These are phyloP conservation scores for Vigna hirtella DNA, from an alignment of 306 rosid genomes.

Conservation along the genomic window DNA sequence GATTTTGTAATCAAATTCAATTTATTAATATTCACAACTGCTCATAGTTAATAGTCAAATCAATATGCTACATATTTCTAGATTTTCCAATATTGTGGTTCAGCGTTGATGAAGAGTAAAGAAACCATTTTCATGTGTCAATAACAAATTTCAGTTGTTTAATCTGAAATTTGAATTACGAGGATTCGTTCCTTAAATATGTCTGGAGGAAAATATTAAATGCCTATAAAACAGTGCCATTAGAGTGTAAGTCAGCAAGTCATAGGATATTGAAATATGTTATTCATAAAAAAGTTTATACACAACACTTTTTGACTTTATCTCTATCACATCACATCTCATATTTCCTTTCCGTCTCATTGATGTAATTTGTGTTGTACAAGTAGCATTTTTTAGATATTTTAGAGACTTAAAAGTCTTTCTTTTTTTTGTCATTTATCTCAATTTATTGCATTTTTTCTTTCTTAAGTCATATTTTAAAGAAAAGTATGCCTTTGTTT, in stretches of 20 bases:
- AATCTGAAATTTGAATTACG: not conserved
- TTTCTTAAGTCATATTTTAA: not conserved
- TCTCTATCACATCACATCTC: too few species aligned
- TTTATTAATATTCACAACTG: slow-evolving; percentile 20
- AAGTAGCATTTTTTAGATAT: not conserved
- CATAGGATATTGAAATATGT: too few species aligned
- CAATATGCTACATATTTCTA: not conserved
- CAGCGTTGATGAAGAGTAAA: not conserved
- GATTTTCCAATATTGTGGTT: not conserved
- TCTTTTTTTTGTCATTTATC: not conserved
- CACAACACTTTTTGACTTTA: too few species aligned
- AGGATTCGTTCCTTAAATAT: too few species aligned
- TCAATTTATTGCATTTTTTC: not conserved
- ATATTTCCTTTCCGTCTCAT: too few species aligned
- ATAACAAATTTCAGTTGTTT: not conserved
- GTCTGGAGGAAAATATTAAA: too few species aligned
- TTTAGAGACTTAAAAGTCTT: not conserved
- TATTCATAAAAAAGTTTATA: too few species aligned
- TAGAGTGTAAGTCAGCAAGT: too few species aligned
- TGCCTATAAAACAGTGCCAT: too few species aligned
- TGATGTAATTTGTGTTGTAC: too few species aligned
- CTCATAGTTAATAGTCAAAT: slow-evolving; percentile 12
- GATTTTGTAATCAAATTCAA: not conserved
- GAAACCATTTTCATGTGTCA: slow-evolving; percentile 4
- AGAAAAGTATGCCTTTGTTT: not conserved